Percentiles rank a stretch among this genome's conserved stretches.
Evolutionary conservation across 1,284 basidiomycete genomes (phyloP).

Genomic region (Ustilago shanxiensis): DNA sequence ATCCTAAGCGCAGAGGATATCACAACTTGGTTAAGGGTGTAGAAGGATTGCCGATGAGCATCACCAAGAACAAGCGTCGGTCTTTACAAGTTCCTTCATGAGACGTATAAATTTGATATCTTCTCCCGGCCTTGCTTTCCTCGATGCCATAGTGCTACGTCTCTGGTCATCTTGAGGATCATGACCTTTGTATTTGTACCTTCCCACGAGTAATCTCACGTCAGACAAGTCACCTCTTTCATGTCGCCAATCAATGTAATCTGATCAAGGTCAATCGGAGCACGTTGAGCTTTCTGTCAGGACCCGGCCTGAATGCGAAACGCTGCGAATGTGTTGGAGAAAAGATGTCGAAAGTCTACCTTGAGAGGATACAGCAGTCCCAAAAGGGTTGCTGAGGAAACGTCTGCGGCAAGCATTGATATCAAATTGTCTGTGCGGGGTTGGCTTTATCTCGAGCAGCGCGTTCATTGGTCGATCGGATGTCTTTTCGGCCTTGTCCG

Average conservation of each 20-base stretch:
- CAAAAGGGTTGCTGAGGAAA: neutral
- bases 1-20: constrained; percentile 66
- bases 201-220: neutral
- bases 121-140: no score
- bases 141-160: no score
- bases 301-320: neutral
- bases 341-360: no score
- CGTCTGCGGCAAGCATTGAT: neutral
- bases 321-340: neutral
- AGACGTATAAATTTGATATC: no score
- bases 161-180: no score
- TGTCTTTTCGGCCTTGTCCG: constrained; percentile 15
- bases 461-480: constrained; percentile 26
- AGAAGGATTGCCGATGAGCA: constrained; percentile 57
- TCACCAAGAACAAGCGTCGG: constrained; percentile 51
- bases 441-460: constrained; percentile 21
- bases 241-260: neutral
- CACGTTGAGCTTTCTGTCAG: no score
- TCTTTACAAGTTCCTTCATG: constrained; percentile 38
- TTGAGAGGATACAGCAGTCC: neutral
- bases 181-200: constrained; percentile 2
- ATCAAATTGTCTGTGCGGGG: constrained; percentile 19
- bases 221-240: neutral
- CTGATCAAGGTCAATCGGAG: no score
- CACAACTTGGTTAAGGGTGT: constrained; percentile 61